phyloP scores from a whole-genome alignment of 2,329 filamentous ascomycete genomes.

The Colletotrichum tanaceti region DNA sequence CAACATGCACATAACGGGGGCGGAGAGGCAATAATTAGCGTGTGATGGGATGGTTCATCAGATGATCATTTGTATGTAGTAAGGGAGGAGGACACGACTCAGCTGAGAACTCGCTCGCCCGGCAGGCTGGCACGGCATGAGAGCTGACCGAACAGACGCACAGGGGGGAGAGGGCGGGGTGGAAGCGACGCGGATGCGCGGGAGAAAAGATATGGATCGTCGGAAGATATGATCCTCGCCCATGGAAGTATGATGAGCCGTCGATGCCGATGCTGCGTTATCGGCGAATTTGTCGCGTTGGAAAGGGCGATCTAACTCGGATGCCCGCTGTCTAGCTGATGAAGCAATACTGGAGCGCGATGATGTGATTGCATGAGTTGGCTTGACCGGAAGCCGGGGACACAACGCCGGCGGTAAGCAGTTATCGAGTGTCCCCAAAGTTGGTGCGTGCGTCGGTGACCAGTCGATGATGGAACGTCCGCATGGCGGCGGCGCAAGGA shows the following conservation, averaged over 20 bases:
- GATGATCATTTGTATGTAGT: conserved; percentile 34
- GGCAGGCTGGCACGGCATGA: conserved; percentile 5
- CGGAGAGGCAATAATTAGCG: conserved; percentile 19
- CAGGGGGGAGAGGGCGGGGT: not conserved
- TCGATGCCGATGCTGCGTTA: conserved; percentile 12
- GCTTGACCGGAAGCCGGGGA: conserved; percentile 32
- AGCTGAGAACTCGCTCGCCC: conserved; percentile 8
- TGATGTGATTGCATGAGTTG: conserved; percentile 39
- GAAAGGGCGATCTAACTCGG: conserved; percentile 30
- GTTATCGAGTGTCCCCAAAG: not conserved
- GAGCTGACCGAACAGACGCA: conserved; percentile 5
- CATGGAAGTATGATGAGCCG: not conserved
- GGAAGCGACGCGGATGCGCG: conserved; percentile 2
- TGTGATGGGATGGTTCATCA: conserved; percentile 28
- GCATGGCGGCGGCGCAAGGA: not conserved
- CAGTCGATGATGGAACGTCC: not conserved
- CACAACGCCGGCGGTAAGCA: conserved; percentile 31
- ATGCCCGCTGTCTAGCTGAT: conserved; percentile 29
- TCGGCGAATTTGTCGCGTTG: conserved; percentile 5
- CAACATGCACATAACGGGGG: conserved; percentile 32
- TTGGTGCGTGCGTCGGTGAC: conserved; percentile 18
- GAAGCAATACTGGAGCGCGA: conserved; percentile 40
- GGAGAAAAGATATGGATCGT: conserved; percentile 34
- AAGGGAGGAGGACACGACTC: not conserved
- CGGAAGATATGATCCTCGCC: not conserved